Conservation (phyloP, 2,329 filamentous ascomycete species). For the Hymenoscyphus fraxineus region DNA sequence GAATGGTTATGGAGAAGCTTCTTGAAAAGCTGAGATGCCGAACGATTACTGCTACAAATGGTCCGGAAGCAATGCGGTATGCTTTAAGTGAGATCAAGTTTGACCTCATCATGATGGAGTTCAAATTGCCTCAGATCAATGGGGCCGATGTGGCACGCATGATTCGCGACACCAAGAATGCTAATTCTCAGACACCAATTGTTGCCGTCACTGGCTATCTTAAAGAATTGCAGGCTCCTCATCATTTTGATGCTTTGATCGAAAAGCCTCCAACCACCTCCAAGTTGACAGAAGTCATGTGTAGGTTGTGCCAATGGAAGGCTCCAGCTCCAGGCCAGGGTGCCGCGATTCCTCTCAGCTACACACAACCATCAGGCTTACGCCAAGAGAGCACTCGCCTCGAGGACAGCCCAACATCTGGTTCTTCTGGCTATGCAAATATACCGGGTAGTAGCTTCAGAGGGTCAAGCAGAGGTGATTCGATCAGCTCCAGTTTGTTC, state of each 20-base stretch:
- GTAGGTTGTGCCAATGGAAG: slow-evolving; percentile 90
- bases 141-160: slow-evolving; percentile 94
- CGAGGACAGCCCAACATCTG: slow-evolving; percentile 72
- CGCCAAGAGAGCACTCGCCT: slow-evolving; percentile 59
- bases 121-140: slow-evolving; percentile 90
- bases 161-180: slow-evolving; percentile 94
- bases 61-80: slow-evolving; percentile 86
- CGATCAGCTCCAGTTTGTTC: slow-evolving; percentile 82
- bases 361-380: slow-evolving; percentile 60
- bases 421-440: slow-evolving; percentile 68
- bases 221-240: slow-evolving; percentile 92
- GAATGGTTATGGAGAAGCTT: slow-evolving; percentile 98
- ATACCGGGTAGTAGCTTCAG: slow-evolving; percentile 75
- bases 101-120: slow-evolving; percentile 98
- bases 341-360: slow-evolving; percentile 45
- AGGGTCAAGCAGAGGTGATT: slow-evolving; percentile 80
- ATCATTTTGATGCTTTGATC: slow-evolving; percentile 92
- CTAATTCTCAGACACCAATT: slow-evolving; percentile 90
- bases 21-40: slow-evolving; percentile 93
- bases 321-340: slow-evolving; percentile 55
- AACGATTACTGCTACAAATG: slow-evolving; percentile 86
- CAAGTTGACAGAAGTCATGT: slow-evolving; percentile 84
- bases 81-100: slow-evolving; percentile 97
- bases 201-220: slow-evolving; percentile 95
- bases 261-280: slow-evolving; percentile 94